Evolutionary conservation across 1,139 yeast species (phyloP).

Genomic region (Saccharomyces hybrid): DNA sequence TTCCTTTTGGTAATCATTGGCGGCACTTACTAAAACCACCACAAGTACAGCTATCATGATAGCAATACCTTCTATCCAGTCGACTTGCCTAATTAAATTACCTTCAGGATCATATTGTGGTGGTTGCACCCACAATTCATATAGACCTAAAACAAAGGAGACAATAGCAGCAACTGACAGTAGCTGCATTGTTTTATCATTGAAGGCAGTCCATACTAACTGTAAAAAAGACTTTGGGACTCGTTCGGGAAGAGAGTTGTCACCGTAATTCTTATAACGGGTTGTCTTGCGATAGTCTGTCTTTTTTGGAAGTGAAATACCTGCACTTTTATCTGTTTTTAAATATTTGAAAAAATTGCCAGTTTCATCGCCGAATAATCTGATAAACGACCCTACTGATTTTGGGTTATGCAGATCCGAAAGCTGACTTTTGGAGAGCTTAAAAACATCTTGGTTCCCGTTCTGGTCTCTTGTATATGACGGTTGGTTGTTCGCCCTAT

Average conservation of each 20-base stretch:
- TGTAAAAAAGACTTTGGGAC: conserved; percentile 57
- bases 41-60: conserved; percentile 85
- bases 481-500: neutral
- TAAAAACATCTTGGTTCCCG: neutral
- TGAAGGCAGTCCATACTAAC: conserved; percentile 75
- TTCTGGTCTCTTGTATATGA: neutral
- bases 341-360: conserved; percentile 28
- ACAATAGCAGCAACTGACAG: conserved; percentile 80
- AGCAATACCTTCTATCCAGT: conserved; percentile 99
- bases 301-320: conserved; percentile 36
- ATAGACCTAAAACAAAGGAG: conserved; percentile 82
- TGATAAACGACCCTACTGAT: conserved; percentile 17
- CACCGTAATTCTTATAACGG: conserved; percentile 50
- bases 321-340: conserved; percentile 38
- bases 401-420: conserved; percentile 33
- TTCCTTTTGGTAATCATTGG: conserved; percentile 93
- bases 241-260: conserved; percentile 62
- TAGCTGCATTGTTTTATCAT: conserved; percentile 83
- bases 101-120: conserved; percentile 74
- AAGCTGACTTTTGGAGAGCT: conserved; percentile 11
- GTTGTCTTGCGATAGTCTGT: conserved; percentile 5
- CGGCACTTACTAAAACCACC: conserved; percentile 88
- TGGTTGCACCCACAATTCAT: conserved; percentile 84
- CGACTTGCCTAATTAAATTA: conserved; percentile 65
- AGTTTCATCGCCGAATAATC: conserved; percentile 18